phyloP scores from a whole-genome alignment of 495 filamentous ascomycete species.

The Neurospora hispaniola region DNA sequence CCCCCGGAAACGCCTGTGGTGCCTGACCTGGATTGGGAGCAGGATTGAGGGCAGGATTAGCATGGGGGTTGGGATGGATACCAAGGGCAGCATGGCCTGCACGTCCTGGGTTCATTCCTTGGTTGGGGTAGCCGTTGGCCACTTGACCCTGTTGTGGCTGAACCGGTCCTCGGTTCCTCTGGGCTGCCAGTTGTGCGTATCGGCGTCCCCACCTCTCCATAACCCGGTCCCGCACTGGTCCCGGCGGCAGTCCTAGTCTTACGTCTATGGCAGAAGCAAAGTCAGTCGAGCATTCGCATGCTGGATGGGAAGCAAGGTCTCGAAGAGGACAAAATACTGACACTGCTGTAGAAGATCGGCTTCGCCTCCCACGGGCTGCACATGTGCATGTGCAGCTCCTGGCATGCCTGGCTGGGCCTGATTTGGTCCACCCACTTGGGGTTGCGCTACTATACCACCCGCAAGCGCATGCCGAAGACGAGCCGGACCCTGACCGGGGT shows the following conservation, averaged over 20 bases:
- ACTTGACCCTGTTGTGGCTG: neutral
- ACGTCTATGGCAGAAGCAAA: neutral
- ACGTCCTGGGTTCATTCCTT: neutral
- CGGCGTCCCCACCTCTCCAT: neutral
- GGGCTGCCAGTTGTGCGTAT: neutral
- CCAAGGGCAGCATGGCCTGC: neutral
- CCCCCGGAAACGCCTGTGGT: neutral
- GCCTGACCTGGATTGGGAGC: neutral
- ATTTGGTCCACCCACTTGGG: neutral
- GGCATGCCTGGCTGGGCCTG: neutral
- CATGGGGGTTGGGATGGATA: neutral
- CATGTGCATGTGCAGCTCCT: neutral
- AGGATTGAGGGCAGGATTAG: neutral
- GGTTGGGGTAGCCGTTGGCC: neutral
- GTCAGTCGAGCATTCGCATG: neutral
- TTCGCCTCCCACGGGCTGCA: neutral
- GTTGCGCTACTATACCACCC: neutral
- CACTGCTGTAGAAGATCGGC: neutral
- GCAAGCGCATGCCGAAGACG: neutral
- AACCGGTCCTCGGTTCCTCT: neutral
- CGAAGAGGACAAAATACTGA: neutral
- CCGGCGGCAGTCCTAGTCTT: neutral
- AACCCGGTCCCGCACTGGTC: neutral
- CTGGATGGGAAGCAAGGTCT: neutral
- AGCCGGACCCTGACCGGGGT: neutral